These are phyloP conservation scores for maize (Zea mays) DNA, from an alignment of 176 grass and related monocot species.

Conservation along the genomic window Zm-B73-REFERENCE-NAM-5.0 NC_050104.1:7356501-7357000, in stretches of 20 bases:
- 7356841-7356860: constrained; percentile 93
- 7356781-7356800: constrained; percentile 38
- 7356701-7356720: neutral
- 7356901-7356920: constrained; percentile 36
- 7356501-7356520: neutral
- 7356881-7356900: constrained; percentile 34
- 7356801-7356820: constrained; percentile 54
- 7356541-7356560: neutral
- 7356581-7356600: neutral
- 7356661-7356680: neutral
- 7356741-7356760: constrained; percentile 14
- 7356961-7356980: constrained; percentile 53
- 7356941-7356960: constrained; percentile 61
- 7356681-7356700: neutral
- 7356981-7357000: constrained; percentile 68
- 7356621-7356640: neutral
- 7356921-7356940: constrained; percentile 47
- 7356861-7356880: constrained; percentile 82
- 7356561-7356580: neutral
- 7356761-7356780: constrained; percentile 52
- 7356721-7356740: neutral
- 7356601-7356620: neutral
- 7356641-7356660: neutral
- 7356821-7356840: constrained; percentile 57
- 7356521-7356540: neutral